phyloP scores from a whole-genome alignment of 208 protist genomes.

The Crithidia acanthocephali region DNA sequence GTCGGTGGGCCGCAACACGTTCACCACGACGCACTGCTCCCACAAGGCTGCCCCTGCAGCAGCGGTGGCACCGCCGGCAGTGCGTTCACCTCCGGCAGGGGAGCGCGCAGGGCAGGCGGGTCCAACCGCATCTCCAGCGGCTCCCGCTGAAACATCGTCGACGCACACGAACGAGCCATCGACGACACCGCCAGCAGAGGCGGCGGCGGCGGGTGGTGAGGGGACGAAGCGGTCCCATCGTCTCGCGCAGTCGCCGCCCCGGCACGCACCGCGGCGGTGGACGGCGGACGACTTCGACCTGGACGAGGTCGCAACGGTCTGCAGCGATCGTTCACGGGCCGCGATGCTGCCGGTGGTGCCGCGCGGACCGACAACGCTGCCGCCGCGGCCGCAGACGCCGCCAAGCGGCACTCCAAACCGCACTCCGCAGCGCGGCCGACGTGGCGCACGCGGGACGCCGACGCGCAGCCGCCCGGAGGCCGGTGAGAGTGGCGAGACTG shows the following conservation, averaged over 20 bases:
- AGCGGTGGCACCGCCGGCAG: too few relatives aligned
- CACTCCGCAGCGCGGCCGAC: conserved; percentile 25
- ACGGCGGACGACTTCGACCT: conserved; percentile 28
- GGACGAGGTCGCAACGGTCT: conserved; percentile 39
- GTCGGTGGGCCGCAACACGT: conserved; percentile 28
- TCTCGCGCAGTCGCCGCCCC: conserved; percentile 3
- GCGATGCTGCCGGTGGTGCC: conserved; percentile 11
- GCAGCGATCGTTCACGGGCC: conserved; percentile 34
- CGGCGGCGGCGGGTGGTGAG: too few relatives aligned
- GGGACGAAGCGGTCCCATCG: too few relatives aligned
- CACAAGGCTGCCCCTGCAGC: neutral
- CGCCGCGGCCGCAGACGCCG: conserved; percentile 30
- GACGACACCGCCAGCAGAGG: too few relatives aligned
- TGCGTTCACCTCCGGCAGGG: neutral
- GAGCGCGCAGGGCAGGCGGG: too few relatives aligned
- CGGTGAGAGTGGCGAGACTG: neutral
- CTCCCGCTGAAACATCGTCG: too few relatives aligned
- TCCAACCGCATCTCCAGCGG: too few relatives aligned
- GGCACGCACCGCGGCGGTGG: conserved; percentile 26
- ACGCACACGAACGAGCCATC: too few relatives aligned
- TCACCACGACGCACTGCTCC: conserved; percentile 35
- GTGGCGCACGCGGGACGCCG: conserved; percentile 33
- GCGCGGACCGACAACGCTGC: conserved; percentile 31
- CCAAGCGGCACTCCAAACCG: neutral
- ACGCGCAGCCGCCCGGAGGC: conserved; percentile 16